Conservation (phyloP, 2,329 filamentous ascomycete genomes). For the Fusarium vanettenii region DNA sequence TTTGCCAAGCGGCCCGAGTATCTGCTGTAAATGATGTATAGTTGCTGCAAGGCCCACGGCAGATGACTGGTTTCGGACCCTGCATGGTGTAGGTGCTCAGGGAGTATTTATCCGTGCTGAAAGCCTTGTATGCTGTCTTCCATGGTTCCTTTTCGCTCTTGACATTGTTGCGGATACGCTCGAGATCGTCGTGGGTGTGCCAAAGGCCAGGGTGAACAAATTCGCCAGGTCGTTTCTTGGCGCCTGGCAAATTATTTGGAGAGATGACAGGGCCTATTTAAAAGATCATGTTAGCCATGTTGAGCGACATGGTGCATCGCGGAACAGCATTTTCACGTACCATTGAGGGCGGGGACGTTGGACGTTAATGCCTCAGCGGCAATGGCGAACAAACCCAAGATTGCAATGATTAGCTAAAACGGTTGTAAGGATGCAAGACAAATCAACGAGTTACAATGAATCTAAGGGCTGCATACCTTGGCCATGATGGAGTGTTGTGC, state of each 20-base stretch:
- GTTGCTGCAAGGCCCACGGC: slow-evolving; percentile 49
- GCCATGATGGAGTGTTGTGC: not conserved
- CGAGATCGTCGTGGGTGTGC: slow-evolving; percentile 49
- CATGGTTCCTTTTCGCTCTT: slow-evolving; percentile 23
- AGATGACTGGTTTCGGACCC: slow-evolving; percentile 46
- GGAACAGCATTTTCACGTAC: not conserved
- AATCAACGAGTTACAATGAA: not conserved
- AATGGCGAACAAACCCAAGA: not conserved
- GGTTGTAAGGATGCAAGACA: not conserved
- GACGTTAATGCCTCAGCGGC: not conserved
- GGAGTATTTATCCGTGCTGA: not conserved
- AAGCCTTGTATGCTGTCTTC: not conserved
- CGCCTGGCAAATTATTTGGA: not conserved
- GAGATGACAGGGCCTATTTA: not conserved
- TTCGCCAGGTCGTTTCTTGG: slow-evolving; percentile 13
- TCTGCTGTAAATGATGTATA: slow-evolving; percentile 52
- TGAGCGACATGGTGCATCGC: too few species aligned
- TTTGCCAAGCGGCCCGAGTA: slow-evolving; percentile 53
- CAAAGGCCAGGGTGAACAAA: slow-evolving; percentile 48
- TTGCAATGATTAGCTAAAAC: not conserved
- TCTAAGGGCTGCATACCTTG: not conserved
- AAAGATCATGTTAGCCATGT: not conserved
- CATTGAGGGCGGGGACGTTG: not conserved
- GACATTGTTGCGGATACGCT: slow-evolving; percentile 44
- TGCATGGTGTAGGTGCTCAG: slow-evolving; percentile 43